Base-by-base conservation (phyloP, 1,284 basidiomycete species). In the Entoloma clypeatum region DNA sequence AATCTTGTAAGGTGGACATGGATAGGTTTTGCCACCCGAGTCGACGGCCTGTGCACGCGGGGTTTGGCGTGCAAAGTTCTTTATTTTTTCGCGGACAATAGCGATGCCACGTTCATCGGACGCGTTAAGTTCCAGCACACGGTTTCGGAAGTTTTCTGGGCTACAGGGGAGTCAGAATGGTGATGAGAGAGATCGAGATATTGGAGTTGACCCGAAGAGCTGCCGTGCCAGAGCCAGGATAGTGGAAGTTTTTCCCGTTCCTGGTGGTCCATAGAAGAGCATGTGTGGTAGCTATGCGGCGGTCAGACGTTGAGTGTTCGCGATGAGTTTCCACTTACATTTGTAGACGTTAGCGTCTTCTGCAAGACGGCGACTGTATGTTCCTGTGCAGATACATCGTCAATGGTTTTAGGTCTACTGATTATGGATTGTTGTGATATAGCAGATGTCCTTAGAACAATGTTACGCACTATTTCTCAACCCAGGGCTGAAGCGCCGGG, bases 191-290 rank as follows among this genome's bases (percentile, higher is more conserved):
- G 19, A 18, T 18, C 19, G 33, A 21, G 23, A 11, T 7, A 28
- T n/a, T 28, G 30, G 5, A 18, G 52, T 77, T 46, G 48, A 92
- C 90, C 96, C 96, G 59, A 95, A 99, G 11, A 99, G 76, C 63
- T 99, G 93, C 36, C 94, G 74, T 30, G 96, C 75, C 27, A 99
- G 72, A 9, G 96, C 96, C 10, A 99, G 81, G 54, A 99, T 99
- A 1, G 96, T 98, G 26, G 92, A 96, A 10, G 96, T 99, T 66
- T 99, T 99, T 36, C 96, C 96, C 5, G 96, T 99, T 21, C 96
- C 96, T 7, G 96, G 96, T 13, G 96, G 96, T 0, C 96, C 96
- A 55, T 99, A 99, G 72, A 99, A 99, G 37, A 99, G 74, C 95
- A 99, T 99, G 60, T 99, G 96, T 2, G 96, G 95, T 33, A 99